Percentiles rank a stretch among this genome's conserved stretches.
Conservation (phyloP, 2,329 filamentous ascomycete genomes). For the Didymella exigua region DNA sequence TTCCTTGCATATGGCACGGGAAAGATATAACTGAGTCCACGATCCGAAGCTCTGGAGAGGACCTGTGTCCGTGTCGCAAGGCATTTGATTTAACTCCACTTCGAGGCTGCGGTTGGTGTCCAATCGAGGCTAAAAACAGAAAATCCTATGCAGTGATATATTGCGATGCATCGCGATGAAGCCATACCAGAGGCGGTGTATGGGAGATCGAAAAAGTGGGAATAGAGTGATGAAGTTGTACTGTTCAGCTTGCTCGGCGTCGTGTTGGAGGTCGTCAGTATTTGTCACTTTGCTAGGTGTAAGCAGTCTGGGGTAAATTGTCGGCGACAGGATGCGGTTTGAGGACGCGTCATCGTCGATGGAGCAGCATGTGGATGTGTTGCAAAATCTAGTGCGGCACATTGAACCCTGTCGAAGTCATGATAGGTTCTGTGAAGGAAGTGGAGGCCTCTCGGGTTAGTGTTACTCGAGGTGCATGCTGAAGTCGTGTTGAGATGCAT, state of each 20-base stretch:
- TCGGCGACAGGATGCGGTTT: neutral
- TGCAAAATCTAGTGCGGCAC: neutral
- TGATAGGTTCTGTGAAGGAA: neutral
- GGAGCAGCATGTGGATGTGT: neutral
- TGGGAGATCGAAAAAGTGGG: neutral
- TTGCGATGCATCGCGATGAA: neutral
- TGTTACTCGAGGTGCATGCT: conserved; percentile 2
- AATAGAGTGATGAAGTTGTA: neutral
- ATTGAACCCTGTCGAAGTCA: neutral
- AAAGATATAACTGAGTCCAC: too few relatives aligned
- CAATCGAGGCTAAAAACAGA: neutral
- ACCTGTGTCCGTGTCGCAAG: neutral
- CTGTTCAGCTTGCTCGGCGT: neutral
- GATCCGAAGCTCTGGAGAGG: neutral
- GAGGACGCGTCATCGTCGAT: neutral
- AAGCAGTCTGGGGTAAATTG: neutral
- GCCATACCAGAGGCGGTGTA: neutral
- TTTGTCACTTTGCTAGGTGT: conserved; percentile 6
- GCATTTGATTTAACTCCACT: neutral
- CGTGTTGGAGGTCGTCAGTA: neutral
- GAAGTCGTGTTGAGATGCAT: neutral
- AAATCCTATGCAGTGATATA: neutral
- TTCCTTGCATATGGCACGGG: too few relatives aligned
- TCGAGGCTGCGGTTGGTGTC: neutral
- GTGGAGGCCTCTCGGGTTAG: neutral